phyloP scores from a whole-genome alignment of 768 basidiomycete genomes.

The Kwoniella sp. region DNA sequence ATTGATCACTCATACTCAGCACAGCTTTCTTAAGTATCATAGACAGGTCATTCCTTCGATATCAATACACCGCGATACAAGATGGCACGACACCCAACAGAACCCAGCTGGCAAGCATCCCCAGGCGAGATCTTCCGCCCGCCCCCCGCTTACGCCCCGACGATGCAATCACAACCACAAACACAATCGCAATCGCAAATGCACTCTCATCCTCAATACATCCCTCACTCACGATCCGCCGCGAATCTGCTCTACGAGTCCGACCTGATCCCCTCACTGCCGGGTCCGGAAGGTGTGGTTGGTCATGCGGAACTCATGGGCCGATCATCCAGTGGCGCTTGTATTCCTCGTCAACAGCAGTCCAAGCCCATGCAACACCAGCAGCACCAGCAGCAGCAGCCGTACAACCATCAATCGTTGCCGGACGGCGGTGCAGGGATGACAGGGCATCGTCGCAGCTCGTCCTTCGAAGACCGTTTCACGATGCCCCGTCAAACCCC shows the following conservation, averaged over 20 bases:
- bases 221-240: neutral
- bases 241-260: slow-evolving; percentile 19
- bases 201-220: neutral
- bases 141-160: neutral
- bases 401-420: neutral
- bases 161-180: too few relatives aligned
- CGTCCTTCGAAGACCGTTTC: neutral
- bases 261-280: slow-evolving; percentile 32
- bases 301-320: slow-evolving; percentile 21
- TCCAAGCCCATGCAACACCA: too few relatives aligned
- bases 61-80: neutral
- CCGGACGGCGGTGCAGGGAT: neutral
- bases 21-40: too few relatives aligned
- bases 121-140: slow-evolving; percentile 1
- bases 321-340: neutral
- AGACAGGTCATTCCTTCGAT: neutral
- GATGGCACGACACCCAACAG: neutral
- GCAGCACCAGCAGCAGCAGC: neutral
- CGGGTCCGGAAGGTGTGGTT: slow-evolving; percentile 1
- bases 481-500: neutral
- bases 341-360: too few relatives aligned
- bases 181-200: too few relatives aligned
- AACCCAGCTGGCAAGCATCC: neutral
- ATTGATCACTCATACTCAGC: too few relatives aligned
- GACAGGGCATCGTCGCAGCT: neutral